Conservation (phyloP, 768 basidiomycete genomes). For the Suillus tomentosus region DNA sequence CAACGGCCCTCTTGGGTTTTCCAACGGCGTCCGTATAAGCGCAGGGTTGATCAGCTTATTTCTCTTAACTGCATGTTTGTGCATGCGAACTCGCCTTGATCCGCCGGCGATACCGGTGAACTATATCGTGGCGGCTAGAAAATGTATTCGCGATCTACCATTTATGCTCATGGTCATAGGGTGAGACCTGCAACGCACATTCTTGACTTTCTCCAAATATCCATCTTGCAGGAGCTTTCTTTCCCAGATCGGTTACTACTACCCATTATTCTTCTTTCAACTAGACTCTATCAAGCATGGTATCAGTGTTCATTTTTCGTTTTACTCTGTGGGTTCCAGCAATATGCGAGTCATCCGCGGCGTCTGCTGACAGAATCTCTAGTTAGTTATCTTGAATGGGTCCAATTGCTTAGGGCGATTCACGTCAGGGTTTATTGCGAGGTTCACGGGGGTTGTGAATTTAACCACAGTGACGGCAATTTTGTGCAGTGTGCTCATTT, state of each 20-base stretch:
- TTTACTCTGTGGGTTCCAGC: conserved; percentile 46
- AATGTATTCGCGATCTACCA: conserved; percentile 26
- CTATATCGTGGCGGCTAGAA: conserved; percentile 21
- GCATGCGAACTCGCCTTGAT: conserved; percentile 1
- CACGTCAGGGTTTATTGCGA: conserved; percentile 41
- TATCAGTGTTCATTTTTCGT: conserved; percentile 46
- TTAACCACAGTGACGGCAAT: conserved; percentile 38
- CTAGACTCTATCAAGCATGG: conserved; percentile 53
- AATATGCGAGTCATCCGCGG: conserved; percentile 1
- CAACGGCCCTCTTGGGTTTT: background rate
- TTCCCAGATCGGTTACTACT: conserved; percentile 30
- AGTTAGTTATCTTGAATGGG: conserved; percentile 57
- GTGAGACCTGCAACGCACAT: conserved; percentile 11
- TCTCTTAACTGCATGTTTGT: background rate
- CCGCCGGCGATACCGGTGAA: background rate
- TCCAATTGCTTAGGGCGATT: conserved; percentile 50
- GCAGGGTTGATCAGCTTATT: background rate
- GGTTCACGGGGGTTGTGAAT: conserved; percentile 45
- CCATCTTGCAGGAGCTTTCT: conserved; percentile 20
- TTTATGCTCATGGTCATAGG: conserved; percentile 26
- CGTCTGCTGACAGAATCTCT: background rate
- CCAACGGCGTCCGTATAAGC: background rate
- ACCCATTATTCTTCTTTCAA: conserved; percentile 62
- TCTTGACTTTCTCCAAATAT: background rate
- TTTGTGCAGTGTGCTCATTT: conserved; percentile 40